Conservation (phyloP, 2,329 filamentous ascomycete species). For the Bertia moriformis region DNA sequence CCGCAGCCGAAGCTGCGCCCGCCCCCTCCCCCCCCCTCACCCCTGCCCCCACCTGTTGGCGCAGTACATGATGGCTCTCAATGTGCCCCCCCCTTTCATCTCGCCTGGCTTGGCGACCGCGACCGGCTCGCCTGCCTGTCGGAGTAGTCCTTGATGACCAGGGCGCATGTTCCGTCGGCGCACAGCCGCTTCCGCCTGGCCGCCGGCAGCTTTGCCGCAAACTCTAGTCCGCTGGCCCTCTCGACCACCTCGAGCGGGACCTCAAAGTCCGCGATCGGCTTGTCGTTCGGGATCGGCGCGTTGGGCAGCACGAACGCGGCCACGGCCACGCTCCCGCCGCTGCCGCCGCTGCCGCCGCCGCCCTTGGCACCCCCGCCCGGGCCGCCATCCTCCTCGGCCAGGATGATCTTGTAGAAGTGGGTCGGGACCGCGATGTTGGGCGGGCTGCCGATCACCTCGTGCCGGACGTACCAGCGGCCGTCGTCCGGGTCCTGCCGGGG, state of each 20-base stretch:
- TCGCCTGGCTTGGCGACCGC: too few species aligned
- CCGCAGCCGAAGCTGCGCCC: too few species aligned
- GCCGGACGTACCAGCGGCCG: constrained; percentile 86
- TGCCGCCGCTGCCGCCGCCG: constrained; percentile 36
- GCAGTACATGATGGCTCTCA: too few species aligned
- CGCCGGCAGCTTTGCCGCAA: constrained; percentile 64
- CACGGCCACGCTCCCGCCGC: constrained; percentile 65
- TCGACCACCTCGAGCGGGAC: constrained; percentile 88
- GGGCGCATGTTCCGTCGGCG: constrained; percentile 65
- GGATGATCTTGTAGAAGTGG: constrained; percentile 98
- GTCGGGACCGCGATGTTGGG: constrained; percentile 92
- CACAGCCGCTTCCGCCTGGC: constrained; percentile 68
- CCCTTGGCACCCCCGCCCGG: too few species aligned
- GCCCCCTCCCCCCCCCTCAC: too few species aligned
- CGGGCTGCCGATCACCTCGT: constrained; percentile 88
- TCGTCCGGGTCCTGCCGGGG: constrained; percentile 69
- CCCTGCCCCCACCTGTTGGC: too few species aligned
- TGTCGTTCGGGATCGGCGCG: constrained; percentile 71
- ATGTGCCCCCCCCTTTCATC: too few species aligned
- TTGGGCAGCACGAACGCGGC: constrained; percentile 94
- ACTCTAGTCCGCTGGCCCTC: constrained; percentile 81
- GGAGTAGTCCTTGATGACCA: constrained; percentile 69
- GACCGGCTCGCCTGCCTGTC: constrained; percentile 44
- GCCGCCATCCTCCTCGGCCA: constrained; percentile 60
- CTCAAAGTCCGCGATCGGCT: constrained; percentile 81